phyloP scores from a whole-genome alignment of 73 alveolate genomes.

The Stentor coeruleus region DNA sequence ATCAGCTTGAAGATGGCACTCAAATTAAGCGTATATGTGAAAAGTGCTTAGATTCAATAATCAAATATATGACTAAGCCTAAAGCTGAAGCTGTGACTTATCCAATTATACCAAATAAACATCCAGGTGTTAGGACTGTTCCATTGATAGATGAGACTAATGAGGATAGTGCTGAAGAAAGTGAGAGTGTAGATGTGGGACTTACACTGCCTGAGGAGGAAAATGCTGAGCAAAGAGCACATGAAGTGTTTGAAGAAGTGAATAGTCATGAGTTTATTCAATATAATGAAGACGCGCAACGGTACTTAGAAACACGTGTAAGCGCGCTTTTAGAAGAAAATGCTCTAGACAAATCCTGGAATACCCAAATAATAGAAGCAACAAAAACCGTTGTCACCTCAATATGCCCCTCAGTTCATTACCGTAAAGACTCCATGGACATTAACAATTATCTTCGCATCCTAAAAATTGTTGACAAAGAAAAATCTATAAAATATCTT shows the following conservation, averaged over 20 bases:
- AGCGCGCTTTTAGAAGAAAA: background rate
- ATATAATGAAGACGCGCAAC: background rate
- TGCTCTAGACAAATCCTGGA: background rate
- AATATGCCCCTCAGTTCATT: constrained; percentile 64
- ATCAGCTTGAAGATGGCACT: background rate
- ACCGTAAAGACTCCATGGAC: constrained; percentile 71
- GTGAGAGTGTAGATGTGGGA: background rate
- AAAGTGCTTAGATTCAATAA: background rate
- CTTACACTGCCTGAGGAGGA: constrained; percentile 10
- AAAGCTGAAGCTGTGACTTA: background rate
- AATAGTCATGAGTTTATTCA: background rate
- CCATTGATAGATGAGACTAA: background rate
- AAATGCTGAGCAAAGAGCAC: background rate
- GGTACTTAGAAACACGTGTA: background rate
- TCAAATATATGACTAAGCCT: background rate
- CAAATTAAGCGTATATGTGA: background rate
- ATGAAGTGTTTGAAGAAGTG: constrained; percentile 8
- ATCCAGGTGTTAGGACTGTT: background rate
- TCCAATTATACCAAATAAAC: background rate
- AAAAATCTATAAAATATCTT: constrained; percentile 40
- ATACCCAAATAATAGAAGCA: background rate
- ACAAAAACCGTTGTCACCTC: constrained; percentile 42
- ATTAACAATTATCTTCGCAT: constrained; percentile 69
- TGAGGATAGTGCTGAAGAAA: background rate
- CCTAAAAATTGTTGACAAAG: constrained; percentile 43